These are phyloP conservation scores for Pseudocercospora crystallina DNA, from an alignment of 2,329 filamentous ascomycete genomes.

Conservation along the genomic window DNA sequence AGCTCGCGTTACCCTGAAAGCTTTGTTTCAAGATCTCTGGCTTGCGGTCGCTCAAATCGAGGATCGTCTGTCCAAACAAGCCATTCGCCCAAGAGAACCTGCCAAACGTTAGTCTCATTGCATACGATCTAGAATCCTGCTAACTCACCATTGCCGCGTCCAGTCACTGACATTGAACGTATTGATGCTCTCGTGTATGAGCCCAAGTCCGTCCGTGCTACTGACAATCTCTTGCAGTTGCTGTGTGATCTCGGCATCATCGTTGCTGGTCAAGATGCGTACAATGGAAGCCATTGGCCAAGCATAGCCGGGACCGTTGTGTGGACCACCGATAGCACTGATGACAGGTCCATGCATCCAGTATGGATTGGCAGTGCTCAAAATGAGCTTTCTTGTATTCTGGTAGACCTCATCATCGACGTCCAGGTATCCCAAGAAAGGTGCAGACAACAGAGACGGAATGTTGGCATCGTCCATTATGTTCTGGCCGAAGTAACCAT, in stretches of 20 bases:
- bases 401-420: constrained; percentile 43
- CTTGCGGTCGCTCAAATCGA: constrained; percentile 24
- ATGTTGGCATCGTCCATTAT: constrained; percentile 74
- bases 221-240: constrained; percentile 47
- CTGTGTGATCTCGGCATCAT: constrained; percentile 48
- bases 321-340: constrained; percentile 50
- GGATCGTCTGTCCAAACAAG: constrained; percentile 24
- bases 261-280: constrained; percentile 49
- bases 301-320: constrained; percentile 46
- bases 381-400: constrained; percentile 47
- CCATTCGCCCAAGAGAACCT: constrained; percentile 52
- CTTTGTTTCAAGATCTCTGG: constrained; percentile 36
- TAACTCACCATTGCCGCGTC: constrained; percentile 49
- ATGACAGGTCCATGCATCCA: constrained; percentile 52
- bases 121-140: not conserved
- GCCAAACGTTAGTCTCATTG: not conserved
- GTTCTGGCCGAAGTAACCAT: constrained; percentile 44
- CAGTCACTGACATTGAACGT: constrained; percentile 47
- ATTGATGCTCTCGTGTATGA: constrained; percentile 55
- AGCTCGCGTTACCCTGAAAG: constrained; percentile 40
- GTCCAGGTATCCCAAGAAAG: constrained; percentile 60
- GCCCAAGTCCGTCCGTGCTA: constrained; percentile 49
- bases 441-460: constrained; percentile 64
- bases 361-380: constrained; percentile 50
- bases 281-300: constrained; percentile 56